Evolutionary conservation across 1,284 basidiomycete species (phyloP).

Genomic region (Apiotrichum brassicae): DNA sequence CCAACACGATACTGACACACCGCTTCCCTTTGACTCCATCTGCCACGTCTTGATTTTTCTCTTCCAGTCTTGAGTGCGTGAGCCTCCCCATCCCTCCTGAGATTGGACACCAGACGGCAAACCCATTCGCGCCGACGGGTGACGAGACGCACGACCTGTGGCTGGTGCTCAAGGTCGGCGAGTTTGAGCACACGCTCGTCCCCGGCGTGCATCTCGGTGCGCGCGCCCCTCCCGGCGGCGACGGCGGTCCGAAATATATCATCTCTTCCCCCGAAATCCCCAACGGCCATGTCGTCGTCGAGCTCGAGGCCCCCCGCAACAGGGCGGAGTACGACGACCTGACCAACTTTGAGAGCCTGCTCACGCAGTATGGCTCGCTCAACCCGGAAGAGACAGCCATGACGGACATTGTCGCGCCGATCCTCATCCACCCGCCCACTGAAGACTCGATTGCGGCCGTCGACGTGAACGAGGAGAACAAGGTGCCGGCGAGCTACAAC

Average conservation of each 20-base stretch:
- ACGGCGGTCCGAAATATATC: slow-evolving; percentile 24
- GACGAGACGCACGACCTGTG: slow-evolving; percentile 43
- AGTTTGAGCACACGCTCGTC: slow-evolving; percentile 96
- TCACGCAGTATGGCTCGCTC: slow-evolving; percentile 59
- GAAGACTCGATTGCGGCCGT: slow-evolving; percentile 2
- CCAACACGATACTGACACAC: not conserved
- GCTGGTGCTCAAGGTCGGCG: slow-evolving; percentile 57
- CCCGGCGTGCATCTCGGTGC: slow-evolving; percentile 59
- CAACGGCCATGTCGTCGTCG: slow-evolving; percentile 44
- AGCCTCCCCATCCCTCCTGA: slow-evolving; percentile 41
- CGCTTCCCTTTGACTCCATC: no score
- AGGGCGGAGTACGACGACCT: slow-evolving; percentile 53
- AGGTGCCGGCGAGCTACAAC: not conserved
- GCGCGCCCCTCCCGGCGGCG: slow-evolving; percentile 11
- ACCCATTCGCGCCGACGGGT: slow-evolving; percentile 43
- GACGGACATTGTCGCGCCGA: slow-evolving; percentile 18
- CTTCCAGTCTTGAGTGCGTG: slow-evolving; percentile 41
- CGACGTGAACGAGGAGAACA: slow-evolving; percentile 9
- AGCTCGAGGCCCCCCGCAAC: slow-evolving; percentile 15
- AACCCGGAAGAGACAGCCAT: slow-evolving; percentile 27
- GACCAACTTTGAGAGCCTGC: slow-evolving; percentile 62
- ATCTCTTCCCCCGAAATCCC: slow-evolving; percentile 23
- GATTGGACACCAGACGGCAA: slow-evolving; percentile 43
- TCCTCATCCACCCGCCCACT: not conserved
- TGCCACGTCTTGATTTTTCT: no score